Evolutionary conservation across 352 stramenopile genomes (phyloP), one percentile per base, ranked within the genome.

Genomic region (Globisporangium iwayamae): DNA sequence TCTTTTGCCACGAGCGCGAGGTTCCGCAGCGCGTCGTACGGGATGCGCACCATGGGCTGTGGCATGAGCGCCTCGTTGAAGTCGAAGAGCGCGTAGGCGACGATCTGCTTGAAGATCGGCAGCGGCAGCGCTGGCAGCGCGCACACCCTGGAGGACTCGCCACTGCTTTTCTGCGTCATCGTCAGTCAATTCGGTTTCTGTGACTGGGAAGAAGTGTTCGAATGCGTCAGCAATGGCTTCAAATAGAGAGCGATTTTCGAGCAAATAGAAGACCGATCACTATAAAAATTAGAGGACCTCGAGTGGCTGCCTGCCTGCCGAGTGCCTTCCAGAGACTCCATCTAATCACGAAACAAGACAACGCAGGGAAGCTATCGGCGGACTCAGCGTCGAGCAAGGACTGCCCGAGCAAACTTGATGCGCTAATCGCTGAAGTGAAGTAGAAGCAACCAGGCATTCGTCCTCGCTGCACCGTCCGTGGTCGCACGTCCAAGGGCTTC

Each of bases 1-100:
- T 66, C 68, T 38, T 70, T 70, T 2, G 62, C 54, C 51, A 84
- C 75, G 18, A 84, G 66, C 32, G 71, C 71, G 25, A 79, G 38
- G 18, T 63, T 47, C 52, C 60, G 47, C 13, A 83, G 51, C 25
- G 18, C 55, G 10, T 30, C 34, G 38, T 66, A 28, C 18, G 34
- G 22, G 14, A 63, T 52, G 14, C 54, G 60, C 32, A 30, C 36
- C 52, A 64, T 65, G 14, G 32, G 34, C 5, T 0, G 9, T 16
- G 68, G 68, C 22, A 52, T n/a, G 34, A 71, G 20, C 2, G 71
- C 53, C 30, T 72, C 61, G 4, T 54, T 63, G 53, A 62, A 70
- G 18, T 60, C 65, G 41, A 60, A 66, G 18, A 71, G 36, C 1
- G 63, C 56, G 50, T 76, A 79, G 53, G 73, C 71, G 22, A 83